These are phyloP conservation scores for Boletellus ananas DNA, from an alignment of 768 basidiomycete genomes.

Conservation along the genomic window DNA sequence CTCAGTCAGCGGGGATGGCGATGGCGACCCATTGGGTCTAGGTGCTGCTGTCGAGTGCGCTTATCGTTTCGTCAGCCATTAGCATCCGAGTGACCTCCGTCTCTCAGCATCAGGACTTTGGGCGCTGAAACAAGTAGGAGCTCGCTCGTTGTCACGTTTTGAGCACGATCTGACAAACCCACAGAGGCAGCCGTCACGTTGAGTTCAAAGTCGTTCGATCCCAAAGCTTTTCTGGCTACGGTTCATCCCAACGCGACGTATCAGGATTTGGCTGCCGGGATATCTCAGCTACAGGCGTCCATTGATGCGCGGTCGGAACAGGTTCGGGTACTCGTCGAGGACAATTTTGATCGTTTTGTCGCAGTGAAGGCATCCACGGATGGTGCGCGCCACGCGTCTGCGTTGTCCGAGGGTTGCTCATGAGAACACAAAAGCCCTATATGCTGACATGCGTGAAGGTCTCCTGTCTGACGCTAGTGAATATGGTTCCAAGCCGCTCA, in stretches of 20 bases:
- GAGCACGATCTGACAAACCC: conserved; percentile 4
- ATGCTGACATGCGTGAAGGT: conserved; percentile 91
- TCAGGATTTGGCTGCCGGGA: conserved; percentile 81
- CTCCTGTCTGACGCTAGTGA: conserved; percentile 73
- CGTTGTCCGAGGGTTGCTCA: conserved; percentile 2
- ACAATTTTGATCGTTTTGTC: conserved; percentile 97
- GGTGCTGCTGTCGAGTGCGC: conserved; percentile 59
- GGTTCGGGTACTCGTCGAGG: conserved; percentile 91
- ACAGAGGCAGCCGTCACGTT: conserved; percentile 79
- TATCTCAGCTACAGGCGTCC: conserved; percentile 65
- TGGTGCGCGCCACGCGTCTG: conserved; percentile 45
- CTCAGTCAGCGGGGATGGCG: conserved; percentile 54
- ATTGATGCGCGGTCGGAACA: conserved; percentile 92
- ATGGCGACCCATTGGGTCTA: conserved; percentile 77
- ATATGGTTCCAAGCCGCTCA: conserved; percentile 76
- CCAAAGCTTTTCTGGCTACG: conserved; percentile 86
- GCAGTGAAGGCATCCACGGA: conserved; percentile 97
- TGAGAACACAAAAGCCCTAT: conserved; percentile 53
- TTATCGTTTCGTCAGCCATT: background rate
- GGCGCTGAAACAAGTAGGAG: conserved; percentile 70
- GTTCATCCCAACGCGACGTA: conserved; percentile 95
- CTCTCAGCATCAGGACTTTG: conserved; percentile 55
- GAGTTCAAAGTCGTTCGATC: conserved; percentile 92
- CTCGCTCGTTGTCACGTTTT: conserved; percentile 8
- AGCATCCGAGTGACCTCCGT: background rate